Evolutionary conservation across 1,284 basidiomycete species (phyloP), one percentile per base, ranked within the genome.

Genomic region (Earliella scabrosa): DNA sequence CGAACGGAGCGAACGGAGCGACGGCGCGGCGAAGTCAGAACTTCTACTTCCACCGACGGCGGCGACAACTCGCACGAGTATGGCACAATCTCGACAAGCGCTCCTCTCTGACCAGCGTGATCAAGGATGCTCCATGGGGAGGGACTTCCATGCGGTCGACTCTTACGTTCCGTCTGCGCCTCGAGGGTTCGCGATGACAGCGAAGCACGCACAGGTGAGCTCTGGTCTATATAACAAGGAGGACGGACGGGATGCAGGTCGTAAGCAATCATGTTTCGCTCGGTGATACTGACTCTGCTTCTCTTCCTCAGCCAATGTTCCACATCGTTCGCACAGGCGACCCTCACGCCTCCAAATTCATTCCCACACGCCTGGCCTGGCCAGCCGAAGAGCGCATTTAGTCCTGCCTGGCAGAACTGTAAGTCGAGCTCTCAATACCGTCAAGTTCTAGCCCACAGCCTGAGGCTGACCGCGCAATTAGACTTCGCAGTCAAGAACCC

Each of bases 381-480:
- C 3, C 60, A 65, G 38, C 65, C 65, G 1, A 44, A 36, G 4
- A 60, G 59, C 7, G 60, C 60, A 24, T 73, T 68, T 48, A 64
- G 68, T 46, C 58, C 68, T 1, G 64, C 48, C 20, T 73, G 72
- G 70, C 70, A 73, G 49, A 51, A 63, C 32, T 70, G 71, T 73
- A 36, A 52, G 69, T 60, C 20, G 20, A 44, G 18, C 11, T 16
- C 11, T 45, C n/a, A 26, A 20, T 21, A 13, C 23, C 32, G 21
- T 7, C 20, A 14, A 16, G n/a, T 9, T 3, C 4, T 14, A 21
- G 20, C 20, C 32, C 29, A 27, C 26, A 49, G 38, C 27, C 48
- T n/a, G n/a, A n/a, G n/a, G n/a, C n/a, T n/a, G n/a, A n/a, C 10
- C 10, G 21, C n/a, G 41, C 31, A 3, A 26, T 18, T 35, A 69